Base-by-base conservation (phyloP, 768 basidiomycete species). In the Neoboletus magnificus region DNA sequence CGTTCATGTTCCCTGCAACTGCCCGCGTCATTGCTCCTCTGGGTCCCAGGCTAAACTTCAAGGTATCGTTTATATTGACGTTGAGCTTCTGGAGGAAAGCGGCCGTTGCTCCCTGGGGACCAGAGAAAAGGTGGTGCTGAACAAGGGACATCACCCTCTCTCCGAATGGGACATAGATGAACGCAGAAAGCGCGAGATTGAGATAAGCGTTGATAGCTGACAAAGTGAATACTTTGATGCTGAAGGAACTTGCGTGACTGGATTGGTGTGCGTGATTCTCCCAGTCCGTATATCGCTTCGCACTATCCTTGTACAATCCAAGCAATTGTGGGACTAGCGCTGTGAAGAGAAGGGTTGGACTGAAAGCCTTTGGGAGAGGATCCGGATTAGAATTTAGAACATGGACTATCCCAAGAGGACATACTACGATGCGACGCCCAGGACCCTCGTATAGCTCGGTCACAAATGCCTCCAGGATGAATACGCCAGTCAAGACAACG, bases 111-210 rank as follows among this genome's bases (percentile, higher is more conserved):
- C 57, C 52, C 2, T 50, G 66, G 10, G 64, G 50, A 12, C 55
- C 57, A 30, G 62, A 63, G 49, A 70, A 73, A 36, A 74, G 49
- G 52, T 63, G 54, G 6, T 52, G 27, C 35, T 75, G 76, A 30
- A 81, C 74, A 48, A 77, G 67, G 9, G 78, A 74, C 89, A 94
- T 93, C 58, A 93, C 84, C 49, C 81, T 80, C 66, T 88, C 88
- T 29, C 94, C 94, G 59, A 95, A 97, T 0, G 94, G 94, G 5
- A 96, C 91, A 68, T 98, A 99, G 48, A 97, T 82, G 66, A 94
- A 98, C 16, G 95, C 93, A n/a, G 89, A 92, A 16, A 98, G 83
- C 7, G 83, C 85, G n/a, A 99, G 81, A 39, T 90, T 89, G 48
- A 94, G 84, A 68, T 95, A 98, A 0, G 96, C 89, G 20, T 95